These are phyloP conservation scores for Mycosphaerelloides madeirae DNA, from an alignment of 2,329 filamentous ascomycete genomes.

Conservation along the genomic window DNA sequence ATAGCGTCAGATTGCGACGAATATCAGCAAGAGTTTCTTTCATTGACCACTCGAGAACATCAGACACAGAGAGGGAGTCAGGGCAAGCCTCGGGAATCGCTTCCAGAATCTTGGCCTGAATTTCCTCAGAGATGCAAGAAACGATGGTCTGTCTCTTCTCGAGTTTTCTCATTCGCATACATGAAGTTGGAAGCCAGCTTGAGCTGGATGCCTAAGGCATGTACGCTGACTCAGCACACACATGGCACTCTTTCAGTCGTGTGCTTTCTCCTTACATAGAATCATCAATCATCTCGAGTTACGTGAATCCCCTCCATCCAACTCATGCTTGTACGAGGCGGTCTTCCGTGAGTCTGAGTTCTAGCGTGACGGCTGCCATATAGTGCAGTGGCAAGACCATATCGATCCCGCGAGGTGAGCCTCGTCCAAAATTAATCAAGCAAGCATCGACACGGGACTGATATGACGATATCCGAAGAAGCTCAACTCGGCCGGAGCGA, in stretches of 20 bases:
- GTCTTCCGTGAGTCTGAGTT: conserved; percentile 63
- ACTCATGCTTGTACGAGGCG: conserved; percentile 62
- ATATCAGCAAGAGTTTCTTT: conserved; percentile 52
- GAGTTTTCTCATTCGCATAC: conserved; percentile 67
- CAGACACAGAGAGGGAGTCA: conserved; percentile 42
- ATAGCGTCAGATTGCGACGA: conserved; percentile 51
- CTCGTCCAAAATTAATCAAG: conserved; percentile 65
- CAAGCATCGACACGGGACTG: conserved; percentile 53
- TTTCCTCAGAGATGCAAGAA: conserved; percentile 58
- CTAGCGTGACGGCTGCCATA: conserved; percentile 63
- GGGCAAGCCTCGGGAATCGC: conserved; percentile 2
- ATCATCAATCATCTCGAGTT: no score
- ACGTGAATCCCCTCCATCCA: no score
- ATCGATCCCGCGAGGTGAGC: conserved; percentile 65
- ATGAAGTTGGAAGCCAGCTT: no score
- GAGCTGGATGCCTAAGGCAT: no score
- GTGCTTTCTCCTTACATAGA: no score
- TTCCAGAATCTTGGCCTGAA: conserved; percentile 50
- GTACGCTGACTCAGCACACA: no score
- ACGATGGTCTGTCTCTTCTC: conserved; percentile 62
- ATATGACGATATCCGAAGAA: conserved; percentile 57
- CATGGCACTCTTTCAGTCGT: no score
- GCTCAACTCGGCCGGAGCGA: conserved; percentile 42
- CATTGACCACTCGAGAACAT: conserved; percentile 59
- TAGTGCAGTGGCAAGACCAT: conserved; percentile 56